Conservation (phyloP, 1,284 basidiomycete genomes). For the Papiliotrema laurentii region DNA sequence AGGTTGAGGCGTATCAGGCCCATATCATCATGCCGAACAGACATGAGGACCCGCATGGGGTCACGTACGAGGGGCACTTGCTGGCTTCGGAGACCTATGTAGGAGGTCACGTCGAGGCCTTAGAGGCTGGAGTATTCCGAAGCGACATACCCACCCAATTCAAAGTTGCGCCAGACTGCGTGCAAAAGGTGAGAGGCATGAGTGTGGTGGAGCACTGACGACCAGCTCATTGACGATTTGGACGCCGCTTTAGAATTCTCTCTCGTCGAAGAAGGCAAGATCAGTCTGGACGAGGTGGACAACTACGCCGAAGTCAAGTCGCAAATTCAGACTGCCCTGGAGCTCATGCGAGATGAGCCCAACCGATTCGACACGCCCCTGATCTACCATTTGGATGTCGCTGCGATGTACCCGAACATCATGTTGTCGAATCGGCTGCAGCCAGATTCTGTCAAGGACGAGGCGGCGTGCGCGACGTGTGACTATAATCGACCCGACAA, state of each 20-base stretch:
- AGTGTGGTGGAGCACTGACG: constrained; percentile 2
- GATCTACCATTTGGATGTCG: constrained; percentile 98
- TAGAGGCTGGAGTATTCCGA: constrained; percentile 97
- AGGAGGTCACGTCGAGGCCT: constrained; percentile 96
- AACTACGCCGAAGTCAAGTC: constrained; percentile 93
- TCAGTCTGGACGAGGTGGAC: constrained; percentile 74
- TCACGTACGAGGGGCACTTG: constrained; percentile 93
- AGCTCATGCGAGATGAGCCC: constrained; percentile 87
- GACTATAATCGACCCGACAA: constrained; percentile 98
- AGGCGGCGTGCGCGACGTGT: constrained; percentile 94
- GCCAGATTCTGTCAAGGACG: constrained; percentile 96
- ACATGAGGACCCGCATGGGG: constrained; percentile 87
- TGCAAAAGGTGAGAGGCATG: constrained; percentile 63
- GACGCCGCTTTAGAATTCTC: constrained; percentile 88
- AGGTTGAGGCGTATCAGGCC: constrained; percentile 93
- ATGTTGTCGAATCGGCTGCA: constrained; percentile 99
- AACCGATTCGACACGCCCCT: constrained; percentile 84
- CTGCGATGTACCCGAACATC: constrained; percentile 99
- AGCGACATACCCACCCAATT: constrained; percentile 95
- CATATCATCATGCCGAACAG: constrained; percentile 97
- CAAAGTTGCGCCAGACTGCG: constrained; percentile 84
- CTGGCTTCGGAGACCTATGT: constrained; percentile 98
- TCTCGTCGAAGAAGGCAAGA: constrained; percentile 81
- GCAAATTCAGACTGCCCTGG: constrained; percentile 72
- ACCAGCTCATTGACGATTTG: constrained; percentile 85